Base-by-base conservation (phyloP, 495 filamentous ascomycete genomes). In the Penicillium argentinense region DNA sequence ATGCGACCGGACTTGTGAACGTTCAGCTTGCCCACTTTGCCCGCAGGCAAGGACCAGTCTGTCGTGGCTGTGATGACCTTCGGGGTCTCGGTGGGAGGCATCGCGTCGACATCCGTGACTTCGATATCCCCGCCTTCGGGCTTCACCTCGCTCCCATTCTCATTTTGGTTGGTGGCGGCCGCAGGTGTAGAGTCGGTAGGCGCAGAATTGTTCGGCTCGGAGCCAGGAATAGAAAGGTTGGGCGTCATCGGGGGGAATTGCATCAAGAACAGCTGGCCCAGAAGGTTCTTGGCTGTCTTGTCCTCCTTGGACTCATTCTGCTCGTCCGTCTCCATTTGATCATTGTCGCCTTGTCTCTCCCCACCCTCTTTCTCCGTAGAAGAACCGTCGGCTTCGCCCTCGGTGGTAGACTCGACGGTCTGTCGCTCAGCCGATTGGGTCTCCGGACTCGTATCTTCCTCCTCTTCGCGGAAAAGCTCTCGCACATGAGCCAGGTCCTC, bases 161-260 rank as follows among this genome's bases (percentile, higher is more conserved):
- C 38, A 16, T 32, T 39, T 28, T 42, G 19, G 21, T 24, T 30
- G 30, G 38, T 36, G 22, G 41, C 34, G 46, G 30, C 17, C 13
- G 32, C 21, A 30, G 49, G 40, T 4, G 41, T 30, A 22, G 25
- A 41, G 17, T 54, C 14, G 42, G 34, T 45, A 32, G 42, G 18
- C 17, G 46, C 6, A 12, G 23, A 22, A 6, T 11, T 6, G 23
- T 49, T 52, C 25, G 39, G 47, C 17, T 32, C 38, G 22, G 47
- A 42, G 9, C 54, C 61, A 5, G 69, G 59, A 11, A 74, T 44
- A 18, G 61, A 50, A 38, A 81, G 69, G 43, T 69, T 73, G 39
- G 78, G 78, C 0, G 77, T 71, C 53, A 79, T 67, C 2, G 77
- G 77, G 7, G 78, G 78, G 55, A 81, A 75, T 52, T 81, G 77